These are phyloP conservation scores for Euphorbia tirucalli DNA, from an alignment of 345 rosid species.

Conservation along the genomic window DNA sequence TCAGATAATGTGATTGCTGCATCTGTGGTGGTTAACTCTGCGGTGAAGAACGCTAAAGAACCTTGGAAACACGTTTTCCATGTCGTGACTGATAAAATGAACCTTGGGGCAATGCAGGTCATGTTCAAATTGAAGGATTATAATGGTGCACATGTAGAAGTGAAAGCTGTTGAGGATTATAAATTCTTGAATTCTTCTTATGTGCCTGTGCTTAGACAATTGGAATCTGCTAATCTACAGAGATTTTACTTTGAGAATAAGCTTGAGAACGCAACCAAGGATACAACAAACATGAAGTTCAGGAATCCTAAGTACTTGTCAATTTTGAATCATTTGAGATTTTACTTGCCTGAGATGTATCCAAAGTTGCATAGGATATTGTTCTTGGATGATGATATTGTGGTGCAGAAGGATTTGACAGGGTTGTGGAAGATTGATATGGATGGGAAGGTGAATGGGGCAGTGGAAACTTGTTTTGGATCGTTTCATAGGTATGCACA, in stretches of 20 bases:
- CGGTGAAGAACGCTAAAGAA: slow-evolving; percentile 88
- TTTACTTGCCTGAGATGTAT: slow-evolving; percentile 94
- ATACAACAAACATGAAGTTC: slow-evolving; percentile 91
- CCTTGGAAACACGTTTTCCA: slow-evolving; percentile 94
- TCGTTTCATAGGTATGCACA: slow-evolving; percentile 95
- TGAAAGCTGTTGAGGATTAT: slow-evolving; percentile 97
- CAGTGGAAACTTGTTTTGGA: slow-evolving; percentile 97
- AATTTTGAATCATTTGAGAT: slow-evolving; percentile 88
- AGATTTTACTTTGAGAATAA: slow-evolving; percentile 92
- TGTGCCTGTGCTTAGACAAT: slow-evolving; percentile 83
- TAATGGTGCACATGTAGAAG: slow-evolving; percentile 89
- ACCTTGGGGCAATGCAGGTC: slow-evolving; percentile 98
- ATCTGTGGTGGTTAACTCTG: slow-evolving; percentile 94
- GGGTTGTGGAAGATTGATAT: slow-evolving; percentile 94
- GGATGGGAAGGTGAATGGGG: slow-evolving; percentile 98
- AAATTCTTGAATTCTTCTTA: slow-evolving; percentile 88
- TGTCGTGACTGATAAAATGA: slow-evolving; percentile 98
- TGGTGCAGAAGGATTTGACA: slow-evolving; percentile 93
- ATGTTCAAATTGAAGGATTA: slow-evolving; percentile 91
- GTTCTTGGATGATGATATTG: slow-evolving; percentile 93
- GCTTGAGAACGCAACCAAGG: slow-evolving; percentile 90
- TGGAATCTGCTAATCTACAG: slow-evolving; percentile 87
- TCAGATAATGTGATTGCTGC: slow-evolving; percentile 95
- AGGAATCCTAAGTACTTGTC: slow-evolving; percentile 96
- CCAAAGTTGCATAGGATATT: slow-evolving; percentile 81